phyloP scores from a whole-genome alignment of 2,329 filamentous ascomycete species.

The Cordyceps cateniannulata region DNA sequence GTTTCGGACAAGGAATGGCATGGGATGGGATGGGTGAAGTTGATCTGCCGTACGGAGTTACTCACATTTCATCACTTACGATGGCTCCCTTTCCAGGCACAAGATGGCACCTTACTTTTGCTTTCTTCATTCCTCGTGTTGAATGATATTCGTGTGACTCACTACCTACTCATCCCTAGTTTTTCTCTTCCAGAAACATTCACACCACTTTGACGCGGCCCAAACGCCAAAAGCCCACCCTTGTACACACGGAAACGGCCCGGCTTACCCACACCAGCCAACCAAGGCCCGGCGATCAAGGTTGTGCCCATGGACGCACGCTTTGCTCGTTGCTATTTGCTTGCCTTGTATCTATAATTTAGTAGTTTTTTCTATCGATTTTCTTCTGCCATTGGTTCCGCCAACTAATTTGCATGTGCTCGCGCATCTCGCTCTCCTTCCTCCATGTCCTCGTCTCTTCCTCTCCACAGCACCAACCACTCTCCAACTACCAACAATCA shows the following conservation, averaged over 20 bases:
- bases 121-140: background rate
- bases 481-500: too few relatives aligned
- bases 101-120: background rate
- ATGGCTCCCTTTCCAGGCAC: too few relatives aligned
- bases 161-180: background rate
- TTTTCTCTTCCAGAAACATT: background rate
- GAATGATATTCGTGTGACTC: background rate
- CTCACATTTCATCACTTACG: too few relatives aligned
- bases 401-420: too few relatives aligned
- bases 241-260: background rate
- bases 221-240: background rate
- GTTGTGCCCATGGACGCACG: background rate
- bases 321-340: too few relatives aligned
- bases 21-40: background rate
- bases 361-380: background rate
- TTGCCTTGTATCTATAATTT: background rate
- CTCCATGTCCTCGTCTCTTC: background rate
- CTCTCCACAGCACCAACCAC: background rate
- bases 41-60: background rate
- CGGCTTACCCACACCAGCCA: background rate
- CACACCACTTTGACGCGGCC: background rate
- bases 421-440: background rate
- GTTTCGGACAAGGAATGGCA: background rate
- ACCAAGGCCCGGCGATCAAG: constrained; percentile 1
- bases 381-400: too few relatives aligned